Conservation (phyloP, 2,329 filamentous ascomycete species). For the Colletotrichum scovillei region DNA sequence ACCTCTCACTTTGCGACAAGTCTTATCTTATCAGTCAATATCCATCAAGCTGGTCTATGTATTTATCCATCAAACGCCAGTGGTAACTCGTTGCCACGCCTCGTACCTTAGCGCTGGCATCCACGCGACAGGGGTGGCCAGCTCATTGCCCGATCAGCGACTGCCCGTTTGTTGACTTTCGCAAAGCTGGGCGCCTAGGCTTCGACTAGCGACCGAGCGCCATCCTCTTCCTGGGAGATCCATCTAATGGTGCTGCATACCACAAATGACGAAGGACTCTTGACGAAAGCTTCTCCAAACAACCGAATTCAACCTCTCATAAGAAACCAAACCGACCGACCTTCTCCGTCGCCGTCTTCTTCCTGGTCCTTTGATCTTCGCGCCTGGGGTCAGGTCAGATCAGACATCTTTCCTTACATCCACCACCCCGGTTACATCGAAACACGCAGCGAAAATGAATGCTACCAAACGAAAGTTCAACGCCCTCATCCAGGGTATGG, state of each 20-base stretch:
- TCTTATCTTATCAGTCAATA: constrained; percentile 23
- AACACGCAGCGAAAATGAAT: constrained; percentile 63
- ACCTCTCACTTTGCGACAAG: neutral
- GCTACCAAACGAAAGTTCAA: constrained; percentile 89
- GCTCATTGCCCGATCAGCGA: constrained; percentile 35
- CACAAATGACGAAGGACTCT: neutral
- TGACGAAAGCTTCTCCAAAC: neutral
- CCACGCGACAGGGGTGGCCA: constrained; percentile 28
- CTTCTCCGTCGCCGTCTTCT: neutral
- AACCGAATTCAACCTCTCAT: neutral
- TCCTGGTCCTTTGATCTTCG: neutral
- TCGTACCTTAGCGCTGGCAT: constrained; percentile 15
- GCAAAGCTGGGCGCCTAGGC: constrained; percentile 3
- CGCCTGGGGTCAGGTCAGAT: neutral
- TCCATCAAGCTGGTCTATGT: constrained; percentile 14
- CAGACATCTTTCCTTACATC: neutral
- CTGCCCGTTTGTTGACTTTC: constrained; percentile 36
- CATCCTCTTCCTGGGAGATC: constrained; percentile 7
- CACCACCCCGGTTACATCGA: constrained; percentile 13
- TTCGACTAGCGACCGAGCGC: constrained; percentile 14
- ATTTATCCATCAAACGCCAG: neutral
- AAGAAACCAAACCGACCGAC: neutral
- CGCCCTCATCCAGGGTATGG: constrained; percentile 75
- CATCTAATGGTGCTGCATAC: constrained; percentile 11
- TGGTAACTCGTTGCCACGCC: constrained; percentile 3